Base-by-base conservation (phyloP, 2,329 filamentous ascomycete genomes). In the Trichoderma gracile region DNA sequence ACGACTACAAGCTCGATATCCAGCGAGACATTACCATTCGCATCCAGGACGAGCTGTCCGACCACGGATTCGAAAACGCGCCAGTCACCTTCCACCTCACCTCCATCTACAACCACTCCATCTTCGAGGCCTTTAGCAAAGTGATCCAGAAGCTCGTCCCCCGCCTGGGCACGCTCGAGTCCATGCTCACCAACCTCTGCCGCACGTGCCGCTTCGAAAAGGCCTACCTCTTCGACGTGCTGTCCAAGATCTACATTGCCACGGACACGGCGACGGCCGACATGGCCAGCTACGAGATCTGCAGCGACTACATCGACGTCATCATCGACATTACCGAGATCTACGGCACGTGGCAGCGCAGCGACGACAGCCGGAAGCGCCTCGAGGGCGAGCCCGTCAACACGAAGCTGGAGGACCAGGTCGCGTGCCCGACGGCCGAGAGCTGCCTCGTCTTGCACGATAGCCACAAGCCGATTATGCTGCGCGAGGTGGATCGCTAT, bases 221-320 rank as follows among this genome's bases (percentile, higher is more conserved):
- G 78, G 94, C 93, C 3, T 99, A 99, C 76, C 86, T 99, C 7
- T 99, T 99, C 74, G 96, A 99, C 74, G 93, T 98, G 9, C 86
- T 96, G 70, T 96, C 92, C 78, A 99, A 99, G 80, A 97, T 99
- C 67, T 99, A 99, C 79, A 96, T 99, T 70, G 95, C 95, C 0
- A 97, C 94, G 5, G 95, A 99, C 76, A 95, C 90, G 33, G 90
- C 91, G 45, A 94, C 94, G 0, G 92, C 94, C 38, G 94, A 98
- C 73, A 95, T 97, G 84, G 90, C 91, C 47, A 94, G 91, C 75
- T 99, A 99, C 76, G 95, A 98, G 79, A 96, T 98, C 73, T 99
- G 95, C 79, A 96, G 92, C 56, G 95, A 99, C 75, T 98, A 97
- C 75, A 97, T 99, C 70, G 95, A 99, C 76, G 93, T 98, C 66